Evolutionary conservation across 306 rosid species (phyloP), one percentile per base, ranked within the genome.

Genomic region (Cucurbita pepo): DNA sequence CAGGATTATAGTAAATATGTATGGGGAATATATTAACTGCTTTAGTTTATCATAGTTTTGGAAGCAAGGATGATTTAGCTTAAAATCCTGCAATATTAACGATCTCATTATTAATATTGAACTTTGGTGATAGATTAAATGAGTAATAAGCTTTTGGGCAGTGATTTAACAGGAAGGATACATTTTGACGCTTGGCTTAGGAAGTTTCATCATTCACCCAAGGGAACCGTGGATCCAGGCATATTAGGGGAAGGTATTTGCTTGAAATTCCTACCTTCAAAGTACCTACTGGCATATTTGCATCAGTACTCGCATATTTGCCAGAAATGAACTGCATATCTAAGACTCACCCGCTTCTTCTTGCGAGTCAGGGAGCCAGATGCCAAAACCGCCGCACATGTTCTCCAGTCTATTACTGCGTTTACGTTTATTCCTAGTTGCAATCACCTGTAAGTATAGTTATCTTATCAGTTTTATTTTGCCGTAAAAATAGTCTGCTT

Each of bases 371-470:
- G 88, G 75, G 94, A 18, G 96, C 78, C 18, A 90, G 88, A 75
- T 90, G 90, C 96, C 96, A 90, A 79, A 90, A 86, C 56, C 91
- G 90, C 94, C 96, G 83, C 96, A 90, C 88, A 83, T 85, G 79
- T 90, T 90, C 88, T 85, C 96, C 72, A 90, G 80, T 81, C 94
- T 83, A 41, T 82, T 83, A 79, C 84, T 83, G 51, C 88, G 82
- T 9, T 84, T 93, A 40, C 88, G 86, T 55, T 65, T 75, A 76
- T 81, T 90, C 76, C 96, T 84, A 34, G 84, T 87, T 8, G 96
- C 89, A 79, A 77, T 84, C 25, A 86, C 89, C 93, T 79, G 88
- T 73, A 47, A 25, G 50, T 21, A 72, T 44, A 64, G 44, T 19
- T 22, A 7, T 67, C 41, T 6, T 47, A n/a, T 41, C 2, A 63